Percentiles rank a stretch among this genome's conserved stretches.
Evolutionary conservation across 192 early-diverging fungal species (phyloP).

Genomic region (Coemansia interrupta): DNA sequence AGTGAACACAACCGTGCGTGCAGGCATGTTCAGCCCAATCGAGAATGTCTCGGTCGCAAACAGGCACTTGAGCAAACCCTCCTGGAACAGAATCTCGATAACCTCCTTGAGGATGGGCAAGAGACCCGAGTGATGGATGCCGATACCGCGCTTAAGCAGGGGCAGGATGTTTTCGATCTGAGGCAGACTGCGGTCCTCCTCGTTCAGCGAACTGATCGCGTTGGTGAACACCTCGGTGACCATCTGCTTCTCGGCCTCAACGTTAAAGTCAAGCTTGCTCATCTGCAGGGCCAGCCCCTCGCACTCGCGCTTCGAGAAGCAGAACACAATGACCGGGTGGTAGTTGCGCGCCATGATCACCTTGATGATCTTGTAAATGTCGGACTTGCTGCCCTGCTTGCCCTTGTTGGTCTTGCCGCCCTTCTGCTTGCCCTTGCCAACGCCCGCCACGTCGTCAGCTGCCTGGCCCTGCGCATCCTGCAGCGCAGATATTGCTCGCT

Average conservation of each 20-base stretch:
- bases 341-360: conserved; percentile 94
- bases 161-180: conserved; percentile 93
- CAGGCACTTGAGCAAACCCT: conserved; percentile 93
- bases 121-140: conserved; percentile 94
- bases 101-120: conserved; percentile 96
- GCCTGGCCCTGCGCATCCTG: conserved; percentile 62
- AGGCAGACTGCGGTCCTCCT: conserved; percentile 86
- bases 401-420: conserved; percentile 56
- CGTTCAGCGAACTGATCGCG: conserved; percentile 76
- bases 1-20: conserved; percentile 97
- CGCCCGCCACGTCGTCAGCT: conserved; percentile 50
- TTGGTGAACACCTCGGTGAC: conserved; percentile 81
- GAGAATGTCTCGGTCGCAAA: conserved; percentile 99
- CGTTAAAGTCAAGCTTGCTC: conserved; percentile 91
- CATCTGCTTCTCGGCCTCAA: conserved; percentile 75
- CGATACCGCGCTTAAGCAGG: conserved; percentile 86
- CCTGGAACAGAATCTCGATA: conserved; percentile 96
- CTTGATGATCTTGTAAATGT: conserved; percentile 91
- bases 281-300: conserved; percentile 87
- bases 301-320: conserved; percentile 91
- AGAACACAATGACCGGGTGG: conserved; percentile 98
- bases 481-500: conserved; percentile 75
- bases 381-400: conserved; percentile 63
- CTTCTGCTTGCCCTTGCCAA: conserved; percentile 54
- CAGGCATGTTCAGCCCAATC: conserved; percentile 99